A percentile compares a stretch with the other conserved stretches of the same genome.
Evolutionary conservation across 805 yeast species (phyloP).

Genomic region (Candida adriatica): DNA sequence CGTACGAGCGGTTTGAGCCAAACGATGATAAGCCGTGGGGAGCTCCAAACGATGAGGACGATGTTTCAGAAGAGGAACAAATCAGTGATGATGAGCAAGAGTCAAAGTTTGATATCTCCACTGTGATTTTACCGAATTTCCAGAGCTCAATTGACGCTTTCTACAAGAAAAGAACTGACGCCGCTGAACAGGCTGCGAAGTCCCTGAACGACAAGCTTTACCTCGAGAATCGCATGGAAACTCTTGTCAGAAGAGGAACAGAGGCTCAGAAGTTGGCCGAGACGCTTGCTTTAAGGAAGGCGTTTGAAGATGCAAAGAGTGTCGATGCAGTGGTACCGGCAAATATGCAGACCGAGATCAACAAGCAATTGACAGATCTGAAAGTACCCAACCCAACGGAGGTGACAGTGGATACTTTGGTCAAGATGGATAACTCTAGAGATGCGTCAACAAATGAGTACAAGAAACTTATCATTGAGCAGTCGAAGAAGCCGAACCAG

Average conservation of each 20-base stretch:
- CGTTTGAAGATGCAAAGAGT: slow-evolving; percentile 48
- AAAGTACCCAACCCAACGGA: slow-evolving; percentile 35
- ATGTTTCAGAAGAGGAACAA: slow-evolving; percentile 45
- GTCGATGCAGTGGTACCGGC: slow-evolving; percentile 29
- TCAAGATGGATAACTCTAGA: slow-evolving; percentile 16
- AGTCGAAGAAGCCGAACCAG: slow-evolving; percentile 17
- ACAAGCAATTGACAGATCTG: slow-evolving; percentile 26
- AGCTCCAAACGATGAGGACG: slow-evolving; percentile 17
- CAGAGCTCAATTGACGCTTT: slow-evolving; percentile 29
- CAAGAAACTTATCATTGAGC: slow-evolving; percentile 16
- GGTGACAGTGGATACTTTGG: slow-evolving; percentile 13
- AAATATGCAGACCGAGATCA: slow-evolving; percentile 25
- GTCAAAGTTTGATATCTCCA: slow-evolving; percentile 30
- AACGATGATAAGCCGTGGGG: slow-evolving; percentile 18
- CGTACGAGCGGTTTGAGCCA: slow-evolving; percentile 50
- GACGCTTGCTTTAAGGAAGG: slow-evolving; percentile 51
- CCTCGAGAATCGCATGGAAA: slow-evolving; percentile 2
- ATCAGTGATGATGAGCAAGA: slow-evolving; percentile 44
- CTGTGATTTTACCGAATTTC: slow-evolving; percentile 24
- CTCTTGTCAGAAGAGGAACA: slow-evolving; percentile 5
- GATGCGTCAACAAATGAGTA: slow-evolving; percentile 15
- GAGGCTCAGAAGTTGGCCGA: slow-evolving; percentile 43
- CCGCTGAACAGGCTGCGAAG: background rate
- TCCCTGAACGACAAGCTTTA: background rate
- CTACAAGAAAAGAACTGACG: slow-evolving; percentile 12